phyloP scores from a whole-genome alignment of 2,329 filamentous ascomycete species.

The Pseudogymnoascus pannorum region DNA sequence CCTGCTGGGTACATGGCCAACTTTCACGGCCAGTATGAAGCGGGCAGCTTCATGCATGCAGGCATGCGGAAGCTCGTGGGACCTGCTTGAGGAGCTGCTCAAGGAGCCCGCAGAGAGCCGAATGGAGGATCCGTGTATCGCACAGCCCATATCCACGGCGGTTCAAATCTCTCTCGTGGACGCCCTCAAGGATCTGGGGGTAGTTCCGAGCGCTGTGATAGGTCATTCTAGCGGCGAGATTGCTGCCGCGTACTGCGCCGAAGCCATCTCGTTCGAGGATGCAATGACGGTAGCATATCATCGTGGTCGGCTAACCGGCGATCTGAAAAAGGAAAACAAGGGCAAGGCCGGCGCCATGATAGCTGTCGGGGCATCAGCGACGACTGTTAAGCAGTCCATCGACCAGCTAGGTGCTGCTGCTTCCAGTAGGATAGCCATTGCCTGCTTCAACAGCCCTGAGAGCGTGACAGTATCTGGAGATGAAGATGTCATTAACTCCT shows the following conservation, averaged over 20 bases:
- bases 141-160: slow-evolving; percentile 39
- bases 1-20: slow-evolving; percentile 13
- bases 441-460: slow-evolving; percentile 26
- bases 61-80: not conserved
- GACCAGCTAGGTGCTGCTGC: slow-evolving; percentile 11
- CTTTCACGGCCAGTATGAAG: not conserved
- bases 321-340: slow-evolving; percentile 11
- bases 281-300: slow-evolving; percentile 40
- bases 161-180: slow-evolving; percentile 40
- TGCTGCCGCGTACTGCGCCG: slow-evolving; percentile 37
- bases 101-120: not conserved
- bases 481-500: slow-evolving; percentile 12
- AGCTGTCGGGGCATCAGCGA: slow-evolving; percentile 36
- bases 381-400: slow-evolving; percentile 22
- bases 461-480: slow-evolving; percentile 24
- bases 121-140: slow-evolving; percentile 1
- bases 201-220: slow-evolving; percentile 32
- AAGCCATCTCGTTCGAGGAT: slow-evolving; percentile 26
- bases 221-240: slow-evolving; percentile 44
- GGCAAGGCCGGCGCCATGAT: slow-evolving; percentile 42
- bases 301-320: slow-evolving; percentile 26
- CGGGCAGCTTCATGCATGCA: not conserved
- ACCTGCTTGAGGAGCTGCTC: not conserved
- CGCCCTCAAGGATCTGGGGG: slow-evolving; percentile 35
- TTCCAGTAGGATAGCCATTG: slow-evolving; percentile 24